Evolutionary conservation across 2,329 filamentous ascomycete species (phyloP).

Genomic region (Kalmusia sp.): DNA sequence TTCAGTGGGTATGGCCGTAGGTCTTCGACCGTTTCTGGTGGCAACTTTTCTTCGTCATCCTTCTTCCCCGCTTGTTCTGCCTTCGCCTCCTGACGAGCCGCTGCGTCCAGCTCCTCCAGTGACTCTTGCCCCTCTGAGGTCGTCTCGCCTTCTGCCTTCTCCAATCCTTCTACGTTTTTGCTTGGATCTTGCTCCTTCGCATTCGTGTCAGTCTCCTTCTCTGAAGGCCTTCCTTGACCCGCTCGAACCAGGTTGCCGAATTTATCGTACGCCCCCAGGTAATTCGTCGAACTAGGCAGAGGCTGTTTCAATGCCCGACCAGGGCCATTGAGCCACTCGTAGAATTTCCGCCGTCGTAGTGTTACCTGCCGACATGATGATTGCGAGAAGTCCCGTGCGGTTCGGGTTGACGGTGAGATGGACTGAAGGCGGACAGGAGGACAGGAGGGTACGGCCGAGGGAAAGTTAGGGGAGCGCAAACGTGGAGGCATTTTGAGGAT

Average conservation of each 20-base stretch:
- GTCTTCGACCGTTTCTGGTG: conserved; percentile 41
- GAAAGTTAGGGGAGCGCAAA: conserved; percentile 38
- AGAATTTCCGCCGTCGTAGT: conserved; percentile 62
- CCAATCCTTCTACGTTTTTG: conserved; percentile 15
- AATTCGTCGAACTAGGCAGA: conserved; percentile 60
- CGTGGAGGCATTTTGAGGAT: conserved; percentile 41
- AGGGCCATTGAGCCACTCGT: conserved; percentile 65
- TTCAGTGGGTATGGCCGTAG: conserved; percentile 76
- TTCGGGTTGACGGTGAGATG: conserved; percentile 28
- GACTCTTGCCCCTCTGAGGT: conserved; percentile 36
- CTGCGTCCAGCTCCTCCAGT: conserved; percentile 35
- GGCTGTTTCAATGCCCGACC: conserved; percentile 58
- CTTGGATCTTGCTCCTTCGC: not conserved
- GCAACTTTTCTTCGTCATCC: conserved; percentile 29
- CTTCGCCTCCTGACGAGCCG: conserved; percentile 24
- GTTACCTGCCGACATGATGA: conserved; percentile 52
- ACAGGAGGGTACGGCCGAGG: conserved; percentile 26
- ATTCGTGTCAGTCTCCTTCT: conserved; percentile 23
- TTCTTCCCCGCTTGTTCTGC: conserved; percentile 28
- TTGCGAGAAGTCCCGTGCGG: conserved; percentile 45
- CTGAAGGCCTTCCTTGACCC: conserved; percentile 25
- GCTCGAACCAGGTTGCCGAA: conserved; percentile 56
- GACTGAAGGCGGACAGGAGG: conserved; percentile 30
- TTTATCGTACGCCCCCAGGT: conserved; percentile 61
- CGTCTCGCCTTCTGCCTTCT: conserved; percentile 31